Base-by-base conservation (phyloP, 148 eudicot genomes). In the Bassia scoparia region DNA sequence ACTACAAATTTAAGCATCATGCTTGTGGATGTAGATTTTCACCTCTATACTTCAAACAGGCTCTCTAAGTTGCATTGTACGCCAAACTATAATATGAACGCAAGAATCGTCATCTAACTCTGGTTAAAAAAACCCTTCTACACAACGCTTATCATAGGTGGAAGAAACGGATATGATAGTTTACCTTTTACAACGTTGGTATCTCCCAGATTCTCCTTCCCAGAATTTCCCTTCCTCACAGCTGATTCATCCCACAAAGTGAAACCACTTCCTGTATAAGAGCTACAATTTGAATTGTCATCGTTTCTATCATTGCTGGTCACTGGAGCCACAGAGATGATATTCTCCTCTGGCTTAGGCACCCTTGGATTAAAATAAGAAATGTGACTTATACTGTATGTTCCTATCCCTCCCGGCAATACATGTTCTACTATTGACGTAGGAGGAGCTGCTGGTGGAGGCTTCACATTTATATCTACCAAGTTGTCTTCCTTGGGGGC, bases 191-290 rank as follows among this genome's bases (percentile, higher is more conserved):
- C 55, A 34, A 71, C 74, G 58, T 77, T 83, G 74, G 72, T 83
- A 26, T 84, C 86, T 20, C 77, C 86, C 31, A 72, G 50, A 84
- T 91, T 94, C 80, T 91, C 98, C 93, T 87, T 88, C 88, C 96
- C 86, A 76, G 89, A 79, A 87, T 91, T 85, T 79, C 96, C 98
- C 86, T 88, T 91, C 71, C 77, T 87, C 29, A 74, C 72, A 2
- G 78, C 80, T 74, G 96, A 84, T 75, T 95, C 98, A 72, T 91
- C 96, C 97, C 97, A 95, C 76, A 95, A 72, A 2, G 91, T 87
- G 88, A 95, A 95, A 69, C 89, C 88, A 77, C 95, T 85, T 65
- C 97, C 95, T 0, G 92, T 74, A 73, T 90, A 86, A 52, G 95
- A 90, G 76, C 92, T 88, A 72, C 87, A 77, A 69, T 87, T 88